These are phyloP conservation scores for Komagataella ulmi DNA, from an alignment of 805 yeast species.

Conservation along the genomic window DNA sequence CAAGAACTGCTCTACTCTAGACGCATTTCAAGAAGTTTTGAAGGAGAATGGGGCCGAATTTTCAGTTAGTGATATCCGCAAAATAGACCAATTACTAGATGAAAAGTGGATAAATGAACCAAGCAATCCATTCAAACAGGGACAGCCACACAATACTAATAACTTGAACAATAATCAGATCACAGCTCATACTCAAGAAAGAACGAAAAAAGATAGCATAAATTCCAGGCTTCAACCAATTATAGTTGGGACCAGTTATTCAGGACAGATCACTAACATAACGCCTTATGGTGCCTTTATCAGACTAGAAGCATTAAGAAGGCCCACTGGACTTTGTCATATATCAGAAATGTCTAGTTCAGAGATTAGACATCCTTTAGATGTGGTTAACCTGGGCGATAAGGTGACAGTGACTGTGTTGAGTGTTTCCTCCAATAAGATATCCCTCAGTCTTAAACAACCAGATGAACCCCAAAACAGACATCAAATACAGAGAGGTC, in stretches of 20 bases:
- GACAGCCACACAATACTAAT: background rate
- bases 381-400: slow-evolving; percentile 42
- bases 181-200: background rate
- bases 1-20: slow-evolving; percentile 2
- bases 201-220: background rate
- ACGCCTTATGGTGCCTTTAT: slow-evolving; percentile 75
- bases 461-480: slow-evolving; percentile 28
- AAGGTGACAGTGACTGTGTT: slow-evolving; percentile 51
- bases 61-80: slow-evolving; percentile 2
- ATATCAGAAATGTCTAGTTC: slow-evolving; percentile 49
- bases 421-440: slow-evolving; percentile 27
- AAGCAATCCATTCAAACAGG: background rate
- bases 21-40: slow-evolving; percentile 4
- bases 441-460: slow-evolving; percentile 55
- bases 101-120: background rate
- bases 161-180: no score
- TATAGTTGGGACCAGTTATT: slow-evolving; percentile 32
- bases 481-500: background rate
- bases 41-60: slow-evolving; percentile 5
- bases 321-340: slow-evolving; percentile 58
- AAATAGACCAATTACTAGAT: background rate
- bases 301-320: slow-evolving; percentile 26
- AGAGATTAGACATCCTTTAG: slow-evolving; percentile 44
- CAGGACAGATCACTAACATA: slow-evolving; percentile 47
- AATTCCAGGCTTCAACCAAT: background rate